Percentiles rank a stretch among this genome's conserved stretches.
Conservation (phyloP, 140 eudicot species). For the Oenanthe javanica region DNA sequence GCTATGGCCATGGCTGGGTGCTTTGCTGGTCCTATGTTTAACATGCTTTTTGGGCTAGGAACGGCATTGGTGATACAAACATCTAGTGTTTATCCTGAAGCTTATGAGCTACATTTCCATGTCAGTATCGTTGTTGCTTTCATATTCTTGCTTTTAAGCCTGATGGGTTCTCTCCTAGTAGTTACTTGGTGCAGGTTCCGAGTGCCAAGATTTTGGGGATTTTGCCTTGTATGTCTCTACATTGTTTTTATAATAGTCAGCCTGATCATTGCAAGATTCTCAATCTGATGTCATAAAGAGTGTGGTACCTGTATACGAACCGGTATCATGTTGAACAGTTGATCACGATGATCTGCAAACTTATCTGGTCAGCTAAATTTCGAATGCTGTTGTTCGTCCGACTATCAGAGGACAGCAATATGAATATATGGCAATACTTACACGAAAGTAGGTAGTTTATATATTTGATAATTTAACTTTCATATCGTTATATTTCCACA, state of each 20-base stretch:
- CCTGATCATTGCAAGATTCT: conserved; percentile 62
- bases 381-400: not conserved
- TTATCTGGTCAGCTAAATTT: not conserved
- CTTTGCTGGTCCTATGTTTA: conserved; percentile 97
- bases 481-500: not conserved
- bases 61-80: conserved; percentile 85
- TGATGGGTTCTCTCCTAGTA: conserved; percentile 90
- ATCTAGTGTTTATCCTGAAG: conserved; percentile 62
- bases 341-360: not conserved
- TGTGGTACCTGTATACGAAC: not conserved
- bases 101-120: conserved; percentile 78
- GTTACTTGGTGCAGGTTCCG: conserved; percentile 80
- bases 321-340: not conserved
- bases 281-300: conserved; percentile 25
- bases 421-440: not conserved
- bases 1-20: conserved; percentile 99
- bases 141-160: conserved; percentile 72
- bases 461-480: not conserved
- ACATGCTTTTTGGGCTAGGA: conserved; percentile 92
- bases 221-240: conserved; percentile 89
- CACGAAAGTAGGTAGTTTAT: not conserved
- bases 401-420: not conserved
- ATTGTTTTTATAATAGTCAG: conserved; percentile 61
- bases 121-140: conserved; percentile 87
- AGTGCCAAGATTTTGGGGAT: conserved; percentile 96